phyloP scores from a whole-genome alignment of 768 basidiomycete species.

The Mycena filopes region DNA sequence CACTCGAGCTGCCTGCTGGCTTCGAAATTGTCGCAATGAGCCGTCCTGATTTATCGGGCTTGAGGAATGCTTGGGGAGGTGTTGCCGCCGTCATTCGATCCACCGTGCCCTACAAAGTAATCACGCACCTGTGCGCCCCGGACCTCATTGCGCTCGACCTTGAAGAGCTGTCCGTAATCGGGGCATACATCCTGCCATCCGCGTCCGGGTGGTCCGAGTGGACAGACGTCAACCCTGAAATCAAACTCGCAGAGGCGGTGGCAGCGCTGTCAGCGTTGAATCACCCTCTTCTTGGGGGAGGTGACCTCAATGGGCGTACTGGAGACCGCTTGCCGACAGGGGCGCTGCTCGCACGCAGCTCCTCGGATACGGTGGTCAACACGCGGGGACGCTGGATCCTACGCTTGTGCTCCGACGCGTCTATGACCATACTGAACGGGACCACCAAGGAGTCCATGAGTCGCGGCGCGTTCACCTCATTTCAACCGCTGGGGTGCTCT shows the following conservation, averaged over 20 bases:
- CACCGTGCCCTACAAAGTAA: background rate
- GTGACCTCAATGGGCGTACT: background rate
- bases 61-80: slow-evolving; percentile 7
- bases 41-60: slow-evolving; percentile 13
- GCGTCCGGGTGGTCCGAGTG: slow-evolving; percentile 1
- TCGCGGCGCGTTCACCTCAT: slow-evolving; percentile 8
- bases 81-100: slow-evolving; percentile 10
- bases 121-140: slow-evolving; percentile 5
- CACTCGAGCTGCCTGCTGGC: slow-evolving; percentile 1
- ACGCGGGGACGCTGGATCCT: slow-evolving; percentile 9
- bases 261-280: background rate
- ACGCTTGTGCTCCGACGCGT: background rate
- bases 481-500: slow-evolving; percentile 7
- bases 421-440: slow-evolving; percentile 7
- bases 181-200: slow-evolving; percentile 12
- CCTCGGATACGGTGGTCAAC: background rate
- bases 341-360: background rate
- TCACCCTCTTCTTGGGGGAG: background rate
- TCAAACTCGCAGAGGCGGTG: slow-evolving; percentile 6
- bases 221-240: slow-evolving; percentile 9
- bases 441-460: background rate
- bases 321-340: background rate
- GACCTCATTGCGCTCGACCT: slow-evolving; percentile 20
- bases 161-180: slow-evolving; percentile 6
- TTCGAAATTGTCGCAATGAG: slow-evolving; percentile 20